phyloP scores from a whole-genome alignment of 2,329 filamentous ascomycete species.

The Thermothelomyces thermophilus region DNA sequence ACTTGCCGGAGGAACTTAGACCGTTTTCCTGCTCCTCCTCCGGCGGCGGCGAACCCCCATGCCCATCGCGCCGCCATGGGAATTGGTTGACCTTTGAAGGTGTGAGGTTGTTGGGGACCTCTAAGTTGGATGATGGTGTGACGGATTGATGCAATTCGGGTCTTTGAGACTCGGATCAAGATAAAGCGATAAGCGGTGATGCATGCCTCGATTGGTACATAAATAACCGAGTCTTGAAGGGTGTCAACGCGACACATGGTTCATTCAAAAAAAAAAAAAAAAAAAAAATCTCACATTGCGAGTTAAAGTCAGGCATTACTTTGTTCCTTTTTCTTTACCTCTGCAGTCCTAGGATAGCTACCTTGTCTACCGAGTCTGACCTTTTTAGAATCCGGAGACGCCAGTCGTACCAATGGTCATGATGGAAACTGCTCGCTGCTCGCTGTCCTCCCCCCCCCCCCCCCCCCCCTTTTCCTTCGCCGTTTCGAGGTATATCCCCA shows the following conservation, averaged over 20 bases:
- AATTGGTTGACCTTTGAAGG: not conserved
- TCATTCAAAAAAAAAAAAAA: not conserved
- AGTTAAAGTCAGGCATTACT: not conserved
- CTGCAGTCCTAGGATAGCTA: constrained; percentile 4
- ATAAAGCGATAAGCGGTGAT: constrained; percentile 7
- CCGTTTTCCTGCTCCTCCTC: not conserved
- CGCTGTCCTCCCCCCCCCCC: not conserved
- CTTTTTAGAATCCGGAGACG: constrained; percentile 11
- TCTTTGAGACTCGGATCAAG: not conserved
- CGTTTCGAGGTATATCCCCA: not conserved
- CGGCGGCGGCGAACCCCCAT: constrained; percentile 12
- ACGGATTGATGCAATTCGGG: constrained; percentile 1
- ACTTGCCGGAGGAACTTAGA: constrained; percentile 32
- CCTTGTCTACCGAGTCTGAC: constrained; percentile 7
- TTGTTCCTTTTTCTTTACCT: constrained; percentile 11
- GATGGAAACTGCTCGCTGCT: not conserved
- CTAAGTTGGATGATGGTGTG: not conserved
- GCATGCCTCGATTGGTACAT: constrained; percentile 11
- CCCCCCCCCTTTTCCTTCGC: not conserved
- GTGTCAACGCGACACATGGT: not conserved
- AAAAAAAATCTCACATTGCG: not conserved
- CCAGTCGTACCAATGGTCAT: constrained; percentile 7
- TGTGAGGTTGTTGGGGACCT: not conserved
- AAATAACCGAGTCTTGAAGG: not conserved
- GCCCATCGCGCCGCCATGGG: constrained; percentile 13